phyloP scores from a whole-genome alignment of 2,329 filamentous ascomycete species.

The Coleophoma eucalyptorum region DNA sequence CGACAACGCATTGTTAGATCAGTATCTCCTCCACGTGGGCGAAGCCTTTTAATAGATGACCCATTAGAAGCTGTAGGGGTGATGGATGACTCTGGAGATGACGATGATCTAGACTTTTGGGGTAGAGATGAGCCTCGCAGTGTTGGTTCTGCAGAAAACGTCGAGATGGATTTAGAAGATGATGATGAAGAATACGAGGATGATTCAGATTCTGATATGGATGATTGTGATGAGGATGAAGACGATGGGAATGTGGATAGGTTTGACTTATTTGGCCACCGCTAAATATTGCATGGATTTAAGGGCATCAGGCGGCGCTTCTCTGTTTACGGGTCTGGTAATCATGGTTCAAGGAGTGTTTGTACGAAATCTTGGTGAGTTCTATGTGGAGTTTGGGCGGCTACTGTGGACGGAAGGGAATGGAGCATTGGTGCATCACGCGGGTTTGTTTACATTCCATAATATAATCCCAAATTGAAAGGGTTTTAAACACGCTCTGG shows the following conservation, averaged over 20 bases:
- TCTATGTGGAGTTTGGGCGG: too few species aligned
- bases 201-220: constrained; percentile 17
- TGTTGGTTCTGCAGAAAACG: constrained; percentile 19
- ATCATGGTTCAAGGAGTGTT: constrained; percentile 23
- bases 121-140: constrained; percentile 40
- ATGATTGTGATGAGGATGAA: constrained; percentile 33
- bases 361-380: too few species aligned
- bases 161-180: constrained; percentile 22
- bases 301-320: constrained; percentile 42
- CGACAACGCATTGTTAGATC: constrained; percentile 25
- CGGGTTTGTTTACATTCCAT: too few species aligned
- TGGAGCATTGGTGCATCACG: too few species aligned
- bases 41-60: constrained; percentile 12
- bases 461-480: too few species aligned
- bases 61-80: constrained; percentile 30
- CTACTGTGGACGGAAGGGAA: too few species aligned
- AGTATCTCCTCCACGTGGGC: constrained; percentile 27
- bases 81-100: constrained; percentile 44
- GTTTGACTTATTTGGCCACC: constrained; percentile 49
- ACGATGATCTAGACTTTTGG: constrained; percentile 43
- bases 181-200: constrained; percentile 35
- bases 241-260: constrained; percentile 40
- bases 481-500: too few species aligned
- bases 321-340: constrained; percentile 38
- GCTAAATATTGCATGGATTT: constrained; percentile 24